These are phyloP conservation scores for Cladophialophora bantiana DNA, from an alignment of 2,329 filamentous ascomycete species.

Conservation along the genomic window DNA sequence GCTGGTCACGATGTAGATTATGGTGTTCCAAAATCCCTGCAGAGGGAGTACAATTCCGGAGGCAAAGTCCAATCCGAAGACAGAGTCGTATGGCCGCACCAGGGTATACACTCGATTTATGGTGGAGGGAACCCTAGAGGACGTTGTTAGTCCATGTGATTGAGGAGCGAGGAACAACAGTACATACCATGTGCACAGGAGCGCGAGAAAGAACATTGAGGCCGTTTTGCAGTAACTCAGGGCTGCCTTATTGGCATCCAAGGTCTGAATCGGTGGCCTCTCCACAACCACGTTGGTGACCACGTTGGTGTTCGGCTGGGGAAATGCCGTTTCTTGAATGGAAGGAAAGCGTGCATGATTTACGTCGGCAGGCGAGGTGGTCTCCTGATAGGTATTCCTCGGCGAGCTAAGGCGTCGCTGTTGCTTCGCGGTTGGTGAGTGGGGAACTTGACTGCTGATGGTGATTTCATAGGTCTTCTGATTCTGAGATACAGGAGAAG, in stretches of 20 bases:
- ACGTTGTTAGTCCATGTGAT: constrained; percentile 33
- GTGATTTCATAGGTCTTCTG: constrained; percentile 29
- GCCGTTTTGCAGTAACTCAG: constrained; percentile 51
- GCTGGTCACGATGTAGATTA: constrained; percentile 77
- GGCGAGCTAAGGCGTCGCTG: constrained; percentile 12
- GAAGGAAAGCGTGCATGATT: constrained; percentile 19
- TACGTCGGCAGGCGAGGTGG: not conserved
- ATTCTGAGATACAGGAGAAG: constrained; percentile 6
- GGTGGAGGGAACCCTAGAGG: constrained; percentile 66
- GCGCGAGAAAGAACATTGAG: constrained; percentile 50
- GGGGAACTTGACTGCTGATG: constrained; percentile 31
- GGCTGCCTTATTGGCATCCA: constrained; percentile 48
- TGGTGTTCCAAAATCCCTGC: constrained; percentile 84
- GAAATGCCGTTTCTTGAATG: constrained; percentile 11
- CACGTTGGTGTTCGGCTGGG: constrained; percentile 14
- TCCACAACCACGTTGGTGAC: constrained; percentile 21
- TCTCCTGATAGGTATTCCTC: constrained; percentile 16
- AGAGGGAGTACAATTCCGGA: constrained; percentile 78
- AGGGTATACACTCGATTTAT: constrained; percentile 78
- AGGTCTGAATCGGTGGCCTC: constrained; percentile 16
- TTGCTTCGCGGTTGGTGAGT: constrained; percentile 13
- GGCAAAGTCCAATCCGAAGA: constrained; percentile 70
- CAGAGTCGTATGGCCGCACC: constrained; percentile 60
- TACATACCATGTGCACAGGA: constrained; percentile 50
- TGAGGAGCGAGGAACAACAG: constrained; percentile 32